A percentile compares a stretch with the other conserved stretches of the same genome.
Evolutionary conservation across 2,329 filamentous ascomycete species (phyloP).

Genomic region (Fusarium sp.): DNA sequence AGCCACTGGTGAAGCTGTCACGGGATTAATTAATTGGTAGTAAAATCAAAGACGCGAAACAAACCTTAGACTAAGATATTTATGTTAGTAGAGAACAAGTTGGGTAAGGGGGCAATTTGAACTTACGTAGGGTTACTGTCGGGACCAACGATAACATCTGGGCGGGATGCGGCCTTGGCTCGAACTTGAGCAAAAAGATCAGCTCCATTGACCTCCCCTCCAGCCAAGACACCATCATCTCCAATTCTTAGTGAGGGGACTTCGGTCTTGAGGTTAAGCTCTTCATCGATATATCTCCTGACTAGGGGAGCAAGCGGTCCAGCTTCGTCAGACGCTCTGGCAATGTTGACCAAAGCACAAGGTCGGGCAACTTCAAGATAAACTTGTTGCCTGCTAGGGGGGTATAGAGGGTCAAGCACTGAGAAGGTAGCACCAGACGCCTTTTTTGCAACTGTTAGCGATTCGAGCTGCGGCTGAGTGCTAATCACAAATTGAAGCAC

Average conservation of each 20-base stretch:
- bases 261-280: constrained; percentile 25
- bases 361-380: constrained; percentile 84
- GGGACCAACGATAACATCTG: constrained; percentile 84
- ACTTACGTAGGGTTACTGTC: constrained; percentile 67
- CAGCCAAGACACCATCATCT: constrained; percentile 17
- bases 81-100: neutral
- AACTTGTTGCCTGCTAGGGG: constrained; percentile 55
- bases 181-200: constrained; percentile 49
- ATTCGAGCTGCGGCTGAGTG: neutral
- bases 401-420: constrained; percentile 46
- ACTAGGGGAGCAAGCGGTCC: constrained; percentile 32
- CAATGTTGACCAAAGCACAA: constrained; percentile 77
- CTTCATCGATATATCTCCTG: constrained; percentile 12
- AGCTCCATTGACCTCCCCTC: constrained; percentile 17
- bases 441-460: constrained; percentile 39
- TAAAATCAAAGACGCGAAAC: neutral
- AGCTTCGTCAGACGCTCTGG: constrained; percentile 75
- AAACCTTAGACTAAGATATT: neutral
- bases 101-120: constrained; percentile 52
- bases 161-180: constrained; percentile 66
- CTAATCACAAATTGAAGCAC: neutral
- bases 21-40: neutral
- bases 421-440: constrained; percentile 52
- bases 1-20: constrained; percentile 75
- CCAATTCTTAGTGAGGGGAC: constrained; percentile 17